Base-by-base conservation (phyloP, 768 basidiomycete species). In the Suillus brevipes region DNA sequence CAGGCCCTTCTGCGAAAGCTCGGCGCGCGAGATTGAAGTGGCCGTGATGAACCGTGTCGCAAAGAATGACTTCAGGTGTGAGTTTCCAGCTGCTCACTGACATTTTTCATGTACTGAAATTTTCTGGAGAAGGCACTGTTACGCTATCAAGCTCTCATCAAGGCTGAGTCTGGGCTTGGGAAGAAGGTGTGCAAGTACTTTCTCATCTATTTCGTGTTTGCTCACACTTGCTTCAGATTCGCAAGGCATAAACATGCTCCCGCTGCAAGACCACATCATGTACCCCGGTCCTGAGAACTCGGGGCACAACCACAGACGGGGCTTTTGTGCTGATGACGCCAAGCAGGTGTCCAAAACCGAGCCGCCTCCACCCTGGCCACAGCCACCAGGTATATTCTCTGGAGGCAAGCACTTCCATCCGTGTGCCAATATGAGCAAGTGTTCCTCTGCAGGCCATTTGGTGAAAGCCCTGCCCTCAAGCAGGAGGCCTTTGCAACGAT, bases 121-220 rank as follows among this genome's bases (percentile, higher is more conserved):
- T 0, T 70, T 69, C 45, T 69, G 64, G 68, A 57, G 65, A 18
- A 47, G 43, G 34, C 69, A 69, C 47, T 61, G 65, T 42, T 36
- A 37, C 1, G 57, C 40, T 10, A 38, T 66, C 2, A 38, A 63
- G n/a, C n/a, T 20, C 64, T 65, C 3, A n/a, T 65, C 10, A 65
- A 65, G 64, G 18, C 28, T 1, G 16, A 61, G 50, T 5, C 16
- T 6, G 36, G 37, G 42, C 42, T 6, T 6, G 25, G 42, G 28
- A 64, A 62, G 55, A 64, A 64, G 47, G 43, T 34, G 3, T 9
- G 18, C 8, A 4, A 18, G 49, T 50, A 6, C 6, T 47, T 47
- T 8, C 7, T n/a, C 20, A n/a, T 10, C 3, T 5, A 23, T 12
- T 12, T 23, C 13, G 10, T 49, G 23, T 14, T 25, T 25, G n/a